Base-by-base conservation (phyloP, 2,329 filamentous ascomycete genomes). In the Penicillium italicum region DNA sequence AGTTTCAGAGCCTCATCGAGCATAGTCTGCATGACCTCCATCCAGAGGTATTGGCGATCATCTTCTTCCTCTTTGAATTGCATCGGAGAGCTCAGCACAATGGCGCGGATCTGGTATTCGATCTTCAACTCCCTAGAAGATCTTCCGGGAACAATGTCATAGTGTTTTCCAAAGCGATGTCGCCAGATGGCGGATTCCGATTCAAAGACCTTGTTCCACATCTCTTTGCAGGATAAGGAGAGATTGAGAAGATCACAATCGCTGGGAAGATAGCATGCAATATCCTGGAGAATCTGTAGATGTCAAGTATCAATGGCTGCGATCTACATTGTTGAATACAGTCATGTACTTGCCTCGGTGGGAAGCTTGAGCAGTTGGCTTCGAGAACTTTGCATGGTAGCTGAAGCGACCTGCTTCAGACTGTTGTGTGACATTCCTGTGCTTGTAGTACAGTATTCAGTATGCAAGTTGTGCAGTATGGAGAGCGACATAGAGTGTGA, bases 41-140 rank as follows among this genome's bases (percentile, higher is more conserved):
- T 58, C 68, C 68, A 72, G 2, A 73, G 37, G 6, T 59, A 55
- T 37, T 72, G 59, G 12, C 59, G 60, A 18, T 62, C 53, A 9
- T 59, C 58, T 34, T 72, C 63, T 1, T 63, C 58, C 11, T 63
- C 53, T 18, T 51, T 58, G 48, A 74, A 72, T n/a, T 56, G 62
- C 8, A 72, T 64, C 5, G 57, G 53, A 33, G 66, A 61, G 0
- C 55, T 38, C 14, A 77, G 62, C 8, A 74, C 69, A 31, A 74
- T 63, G 7, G 66, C 57, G n/a, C 74, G 70, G 28, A 65, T 63
- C 46, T 72, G 60, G 53, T 76, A 76, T 36, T 75, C 73, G 0
- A 53, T 28, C 28, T 63, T 66, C 26, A 75, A 61, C 22, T 73
- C 65, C 1, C 45, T 34, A 2, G 65, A 62, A 8, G 47, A 38